Evolutionary conservation across 169 alveolate species (phyloP).

Genomic region (Perkinsus olseni): DNA sequence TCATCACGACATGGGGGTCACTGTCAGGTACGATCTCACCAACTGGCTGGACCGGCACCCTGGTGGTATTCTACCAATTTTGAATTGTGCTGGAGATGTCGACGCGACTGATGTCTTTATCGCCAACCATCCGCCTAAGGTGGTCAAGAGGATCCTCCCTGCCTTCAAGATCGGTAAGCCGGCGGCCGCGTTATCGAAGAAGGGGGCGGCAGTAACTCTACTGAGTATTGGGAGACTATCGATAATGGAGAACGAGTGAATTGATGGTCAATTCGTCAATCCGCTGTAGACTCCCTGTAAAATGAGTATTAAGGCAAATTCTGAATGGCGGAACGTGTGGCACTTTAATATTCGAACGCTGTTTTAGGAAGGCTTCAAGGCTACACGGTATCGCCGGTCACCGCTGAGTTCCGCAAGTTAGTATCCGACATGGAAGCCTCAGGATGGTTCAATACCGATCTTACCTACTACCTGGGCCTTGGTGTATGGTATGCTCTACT

Average conservation of each 20-base stretch:
- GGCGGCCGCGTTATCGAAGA: too few relatives aligned
- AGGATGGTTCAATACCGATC: not conserved
- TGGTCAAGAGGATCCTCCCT: not conserved
- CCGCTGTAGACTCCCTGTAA: too few relatives aligned
- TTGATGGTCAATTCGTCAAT: too few relatives aligned
- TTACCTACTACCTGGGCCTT: not conserved
- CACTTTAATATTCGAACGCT: too few relatives aligned
- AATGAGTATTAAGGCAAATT: too few relatives aligned
- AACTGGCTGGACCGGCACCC: conserved; percentile 4
- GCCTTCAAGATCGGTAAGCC: not conserved
- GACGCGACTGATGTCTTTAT: not conserved
- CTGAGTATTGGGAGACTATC: too few relatives aligned
- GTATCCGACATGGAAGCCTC: not conserved
- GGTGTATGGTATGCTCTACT: not conserved
- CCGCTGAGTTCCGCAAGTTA: conserved; percentile 3
- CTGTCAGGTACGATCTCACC: not conserved
- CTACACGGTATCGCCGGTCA: not conserved
- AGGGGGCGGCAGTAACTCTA: too few relatives aligned
- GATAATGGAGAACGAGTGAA: too few relatives aligned
- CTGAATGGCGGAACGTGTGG: too few relatives aligned
- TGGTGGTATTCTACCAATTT: not conserved
- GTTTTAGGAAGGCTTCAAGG: not conserved
- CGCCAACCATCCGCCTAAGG: not conserved
- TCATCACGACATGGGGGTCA: too few relatives aligned
- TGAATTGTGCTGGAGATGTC: conserved; percentile 1